phyloP scores from a whole-genome alignment of 257 asterid species.

The Salvia rosmarinus region DNA sequence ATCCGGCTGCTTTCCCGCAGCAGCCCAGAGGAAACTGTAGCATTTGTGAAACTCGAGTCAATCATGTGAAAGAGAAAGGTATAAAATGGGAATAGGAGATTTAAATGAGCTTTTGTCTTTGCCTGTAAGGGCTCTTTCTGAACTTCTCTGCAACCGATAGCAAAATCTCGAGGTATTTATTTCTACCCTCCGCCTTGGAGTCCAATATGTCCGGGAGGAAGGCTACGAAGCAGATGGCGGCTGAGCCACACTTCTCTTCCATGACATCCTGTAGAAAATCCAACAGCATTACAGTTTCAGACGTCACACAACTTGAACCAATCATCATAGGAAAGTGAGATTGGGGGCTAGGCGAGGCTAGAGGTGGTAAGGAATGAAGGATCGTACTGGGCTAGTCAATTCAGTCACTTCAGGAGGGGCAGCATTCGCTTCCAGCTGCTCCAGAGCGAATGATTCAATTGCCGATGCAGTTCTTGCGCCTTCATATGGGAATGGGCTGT shows the following conservation, averaged over 20 bases:
- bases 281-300: slow-evolving; percentile 21
- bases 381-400: slow-evolving; percentile 79
- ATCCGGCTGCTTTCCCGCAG: slow-evolving; percentile 87
- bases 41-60: slow-evolving; percentile 17
- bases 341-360: slow-evolving; percentile 2
- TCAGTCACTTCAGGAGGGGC: slow-evolving; percentile 94
- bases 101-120: slow-evolving; percentile 31
- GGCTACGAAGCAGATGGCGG: slow-evolving; percentile 85
- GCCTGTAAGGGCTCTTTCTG: slow-evolving; percentile 85
- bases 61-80: slow-evolving; percentile 1
- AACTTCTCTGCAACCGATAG: slow-evolving; percentile 86
- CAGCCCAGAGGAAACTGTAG: slow-evolving; percentile 89
- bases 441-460: slow-evolving; percentile 85
- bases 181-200: slow-evolving; percentile 92
- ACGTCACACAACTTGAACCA: background rate
- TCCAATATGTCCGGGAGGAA: slow-evolving; percentile 96
- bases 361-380: background rate
- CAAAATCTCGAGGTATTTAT: slow-evolving; percentile 68
- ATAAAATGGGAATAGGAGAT: slow-evolving; percentile 9
- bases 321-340: background rate
- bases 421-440: slow-evolving; percentile 81
- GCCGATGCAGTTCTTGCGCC: slow-evolving; percentile 93
- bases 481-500: slow-evolving; percentile 75
- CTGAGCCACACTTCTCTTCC: slow-evolving; percentile 94
- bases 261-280: slow-evolving; percentile 59